Conservation (phyloP, 2,329 filamentous ascomycete genomes). For the Alternaria gaisen region DNA sequence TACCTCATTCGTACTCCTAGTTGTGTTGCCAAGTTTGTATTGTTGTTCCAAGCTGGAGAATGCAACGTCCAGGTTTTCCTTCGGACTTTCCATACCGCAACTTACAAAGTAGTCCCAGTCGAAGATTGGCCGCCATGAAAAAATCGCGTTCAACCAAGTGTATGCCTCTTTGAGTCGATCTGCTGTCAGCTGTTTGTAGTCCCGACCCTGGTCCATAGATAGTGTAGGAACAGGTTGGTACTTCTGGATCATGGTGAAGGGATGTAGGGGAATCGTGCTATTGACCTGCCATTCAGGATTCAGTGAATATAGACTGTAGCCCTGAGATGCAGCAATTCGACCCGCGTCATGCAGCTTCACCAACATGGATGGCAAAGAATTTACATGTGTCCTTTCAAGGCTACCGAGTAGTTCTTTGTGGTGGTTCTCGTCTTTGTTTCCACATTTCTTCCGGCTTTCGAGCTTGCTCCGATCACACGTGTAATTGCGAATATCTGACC, state of each 20-base stretch:
- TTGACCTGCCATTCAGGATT: conserved; percentile 23
- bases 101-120: conserved; percentile 40
- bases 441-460: neutral
- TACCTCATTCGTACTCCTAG: neutral
- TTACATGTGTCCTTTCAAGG: neutral
- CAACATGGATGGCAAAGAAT: conserved; percentile 19
- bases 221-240: neutral
- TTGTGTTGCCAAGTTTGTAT: neutral
- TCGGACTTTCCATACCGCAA: neutral
- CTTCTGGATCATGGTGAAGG: conserved; percentile 28
- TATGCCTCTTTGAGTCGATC: conserved; percentile 17
- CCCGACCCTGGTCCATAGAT: neutral
- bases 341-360: conserved; percentile 9
- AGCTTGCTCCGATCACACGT: neutral
- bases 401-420: neutral
- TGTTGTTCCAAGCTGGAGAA: neutral
- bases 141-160: conserved; percentile 30
- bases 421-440: neutral
- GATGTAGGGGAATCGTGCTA: conserved; percentile 30
- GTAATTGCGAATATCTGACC: neutral
- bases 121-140: conserved; percentile 38
- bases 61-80: neutral
- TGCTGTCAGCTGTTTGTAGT: neutral
- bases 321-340: neutral
- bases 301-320: neutral